These are phyloP conservation scores for Exutisphaerella laricina DNA, from an alignment of 2,329 filamentous ascomycete genomes.

Conservation along the genomic window DNA sequence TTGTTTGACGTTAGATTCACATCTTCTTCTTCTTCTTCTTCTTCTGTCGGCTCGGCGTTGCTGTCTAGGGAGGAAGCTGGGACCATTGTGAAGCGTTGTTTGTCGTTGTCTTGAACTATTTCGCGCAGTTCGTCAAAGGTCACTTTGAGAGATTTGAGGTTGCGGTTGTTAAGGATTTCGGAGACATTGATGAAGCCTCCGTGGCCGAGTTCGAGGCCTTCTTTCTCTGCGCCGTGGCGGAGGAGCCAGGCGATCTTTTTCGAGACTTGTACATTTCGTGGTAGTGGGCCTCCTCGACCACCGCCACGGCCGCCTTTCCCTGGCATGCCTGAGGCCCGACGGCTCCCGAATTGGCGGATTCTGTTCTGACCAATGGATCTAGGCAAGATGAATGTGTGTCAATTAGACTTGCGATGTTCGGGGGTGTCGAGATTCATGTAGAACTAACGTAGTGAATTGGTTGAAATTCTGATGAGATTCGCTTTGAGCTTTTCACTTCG, in stretches of 20 bases:
- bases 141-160: conserved; percentile 63
- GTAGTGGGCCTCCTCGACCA: conserved; percentile 13
- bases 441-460: too few species aligned
- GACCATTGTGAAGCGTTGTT: conserved; percentile 83
- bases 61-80: conserved; percentile 36
- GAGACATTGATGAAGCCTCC: conserved; percentile 57
- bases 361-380: too few species aligned
- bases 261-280: conserved; percentile 30
- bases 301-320: conserved; percentile 11
- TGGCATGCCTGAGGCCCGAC: too few species aligned
- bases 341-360: too few species aligned
- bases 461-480: too few species aligned
- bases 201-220: conserved; percentile 53
- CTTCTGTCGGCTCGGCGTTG: conserved; percentile 18
- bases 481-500: too few species aligned
- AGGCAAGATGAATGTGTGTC: too few species aligned
- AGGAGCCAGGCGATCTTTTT: conserved; percentile 45
- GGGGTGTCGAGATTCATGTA: too few species aligned
- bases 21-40: conserved; percentile 29
- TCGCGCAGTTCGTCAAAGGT: conserved; percentile 67
- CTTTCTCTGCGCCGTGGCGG: conserved; percentile 56
- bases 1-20: conserved; percentile 34
- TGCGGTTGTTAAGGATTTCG: conserved; percentile 54
- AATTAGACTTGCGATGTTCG: too few species aligned
- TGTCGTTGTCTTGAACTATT: conserved; percentile 71